Evolutionary conservation across 208 protist species (phyloP).

Genomic region (Perkinsela sp.): DNA sequence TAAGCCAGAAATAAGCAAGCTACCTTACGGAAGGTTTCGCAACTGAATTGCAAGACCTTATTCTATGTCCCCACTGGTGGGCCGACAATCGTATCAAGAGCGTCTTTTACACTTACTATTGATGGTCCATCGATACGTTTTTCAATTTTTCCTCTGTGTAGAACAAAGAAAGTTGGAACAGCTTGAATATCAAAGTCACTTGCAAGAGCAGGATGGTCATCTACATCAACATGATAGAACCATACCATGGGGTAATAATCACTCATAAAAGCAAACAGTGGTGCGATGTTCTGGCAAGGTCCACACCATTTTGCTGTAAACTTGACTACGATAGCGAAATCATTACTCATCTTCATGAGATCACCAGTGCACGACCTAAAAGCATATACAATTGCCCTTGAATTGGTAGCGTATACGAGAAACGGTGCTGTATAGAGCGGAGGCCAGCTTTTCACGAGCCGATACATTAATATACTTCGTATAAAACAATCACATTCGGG

Average conservation of each 20-base stretch:
- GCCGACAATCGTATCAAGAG: background rate
- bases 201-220: constrained; percentile 13
- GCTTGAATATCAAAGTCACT: constrained; percentile 12
- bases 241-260: constrained; percentile 16
- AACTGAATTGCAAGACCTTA: too few relatives aligned
- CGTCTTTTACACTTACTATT: constrained; percentile 4
- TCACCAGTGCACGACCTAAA: background rate
- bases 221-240: constrained; percentile 33
- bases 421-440: too few relatives aligned
- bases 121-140: constrained; percentile 24
- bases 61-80: background rate
- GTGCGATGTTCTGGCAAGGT: constrained; percentile 19
- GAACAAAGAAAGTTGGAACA: constrained; percentile 32
- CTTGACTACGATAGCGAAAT: constrained; percentile 20
- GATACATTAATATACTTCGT: too few relatives aligned
- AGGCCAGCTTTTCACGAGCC: too few relatives aligned
- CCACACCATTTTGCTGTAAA: constrained; percentile 38
- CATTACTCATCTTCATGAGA: background rate
- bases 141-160: constrained; percentile 17
- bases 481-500: too few relatives aligned
- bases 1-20: too few relatives aligned
- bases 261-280: constrained; percentile 16
- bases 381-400: background rate
- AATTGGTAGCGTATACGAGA: too few relatives aligned
- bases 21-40: too few relatives aligned